Percentiles rank a stretch among this genome's conserved stretches.
Evolutionary conservation across 345 rosid species (phyloP).

Genomic region (Microthlaspi erraticum): DNA sequence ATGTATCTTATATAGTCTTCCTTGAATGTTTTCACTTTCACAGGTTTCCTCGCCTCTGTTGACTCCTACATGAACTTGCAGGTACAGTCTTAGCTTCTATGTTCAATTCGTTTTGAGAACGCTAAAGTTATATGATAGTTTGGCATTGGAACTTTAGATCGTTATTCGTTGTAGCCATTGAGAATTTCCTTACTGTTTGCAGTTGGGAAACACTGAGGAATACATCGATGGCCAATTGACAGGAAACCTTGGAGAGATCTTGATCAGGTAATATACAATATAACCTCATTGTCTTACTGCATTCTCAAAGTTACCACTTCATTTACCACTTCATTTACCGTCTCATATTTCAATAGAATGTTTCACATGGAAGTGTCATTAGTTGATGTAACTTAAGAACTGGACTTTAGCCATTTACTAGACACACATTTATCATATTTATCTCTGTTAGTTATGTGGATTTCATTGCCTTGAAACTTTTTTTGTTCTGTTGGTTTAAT

Average conservation of each 20-base stretch:
- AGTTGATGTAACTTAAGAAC: slow-evolving; percentile 4
- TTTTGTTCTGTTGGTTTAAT: too few relatives aligned
- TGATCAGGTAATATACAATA: slow-evolving; percentile 80
- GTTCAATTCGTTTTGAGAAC: background rate
- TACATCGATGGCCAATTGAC: slow-evolving; percentile 84
- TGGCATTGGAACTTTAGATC: background rate
- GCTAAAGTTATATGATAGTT: background rate
- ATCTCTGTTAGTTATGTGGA: background rate
- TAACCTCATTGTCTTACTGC: background rate
- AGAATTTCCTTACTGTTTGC: slow-evolving; percentile 28
- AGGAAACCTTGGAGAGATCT: slow-evolving; percentile 89
- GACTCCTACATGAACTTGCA: slow-evolving; percentile 98
- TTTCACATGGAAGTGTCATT: background rate
- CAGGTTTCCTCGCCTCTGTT: slow-evolving; percentile 92
- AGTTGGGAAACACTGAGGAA: slow-evolving; percentile 92
- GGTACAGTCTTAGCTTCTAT: slow-evolving; percentile 46
- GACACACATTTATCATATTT: background rate
- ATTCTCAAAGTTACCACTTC: background rate
- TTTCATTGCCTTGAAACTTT: too few relatives aligned
- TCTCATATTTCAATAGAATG: too few relatives aligned
- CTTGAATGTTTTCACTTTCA: background rate
- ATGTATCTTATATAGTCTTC: background rate
- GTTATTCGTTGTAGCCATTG: background rate
- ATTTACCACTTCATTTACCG: background rate
- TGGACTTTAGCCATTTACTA: background rate